Evolutionary conservation across 2,329 filamentous ascomycete species (phyloP).

Genomic region (Teratosphaeria destructans): DNA sequence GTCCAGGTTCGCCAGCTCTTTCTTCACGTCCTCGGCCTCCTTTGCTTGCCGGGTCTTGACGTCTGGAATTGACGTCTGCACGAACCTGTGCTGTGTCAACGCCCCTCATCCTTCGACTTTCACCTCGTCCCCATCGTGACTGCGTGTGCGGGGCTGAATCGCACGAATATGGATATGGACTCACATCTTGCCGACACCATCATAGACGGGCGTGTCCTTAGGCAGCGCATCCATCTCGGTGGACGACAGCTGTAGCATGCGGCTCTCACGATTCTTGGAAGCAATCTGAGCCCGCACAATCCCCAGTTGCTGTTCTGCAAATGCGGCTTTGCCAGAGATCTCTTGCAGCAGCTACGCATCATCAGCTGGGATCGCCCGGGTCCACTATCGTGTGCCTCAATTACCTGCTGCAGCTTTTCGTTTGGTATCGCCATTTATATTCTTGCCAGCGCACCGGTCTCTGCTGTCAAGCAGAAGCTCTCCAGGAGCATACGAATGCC

Average conservation of each 20-base stretch:
- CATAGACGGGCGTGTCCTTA: slow-evolving; percentile 69
- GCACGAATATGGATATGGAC: background rate
- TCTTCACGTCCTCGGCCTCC: slow-evolving; percentile 65
- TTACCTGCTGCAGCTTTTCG: slow-evolving; percentile 85
- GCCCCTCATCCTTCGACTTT: background rate
- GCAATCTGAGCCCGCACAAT: slow-evolving; percentile 76
- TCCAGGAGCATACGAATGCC: background rate
- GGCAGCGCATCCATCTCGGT: slow-evolving; percentile 73
- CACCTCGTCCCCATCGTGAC: background rate
- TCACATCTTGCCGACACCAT: slow-evolving; percentile 95
- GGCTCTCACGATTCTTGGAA: slow-evolving; percentile 76
- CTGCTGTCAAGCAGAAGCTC: background rate
- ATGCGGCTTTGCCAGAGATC: slow-evolving; percentile 80
- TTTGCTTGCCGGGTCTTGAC: slow-evolving; percentile 65
- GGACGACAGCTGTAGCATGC: slow-evolving; percentile 76
- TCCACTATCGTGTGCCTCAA: background rate
- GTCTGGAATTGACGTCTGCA: slow-evolving; percentile 60
- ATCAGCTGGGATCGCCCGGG: background rate
- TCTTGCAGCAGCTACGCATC: slow-evolving; percentile 69
- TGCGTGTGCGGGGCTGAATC: background rate
- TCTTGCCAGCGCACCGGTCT: background rate
- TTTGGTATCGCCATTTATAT: slow-evolving; percentile 77
- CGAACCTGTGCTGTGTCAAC: slow-evolving; percentile 57
- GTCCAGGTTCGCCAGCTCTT: slow-evolving; percentile 68
- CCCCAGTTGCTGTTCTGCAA: slow-evolving; percentile 84